Evolutionary conservation across 257 asterid species (phyloP).

Genomic region (Solanum virginianum): DNA sequence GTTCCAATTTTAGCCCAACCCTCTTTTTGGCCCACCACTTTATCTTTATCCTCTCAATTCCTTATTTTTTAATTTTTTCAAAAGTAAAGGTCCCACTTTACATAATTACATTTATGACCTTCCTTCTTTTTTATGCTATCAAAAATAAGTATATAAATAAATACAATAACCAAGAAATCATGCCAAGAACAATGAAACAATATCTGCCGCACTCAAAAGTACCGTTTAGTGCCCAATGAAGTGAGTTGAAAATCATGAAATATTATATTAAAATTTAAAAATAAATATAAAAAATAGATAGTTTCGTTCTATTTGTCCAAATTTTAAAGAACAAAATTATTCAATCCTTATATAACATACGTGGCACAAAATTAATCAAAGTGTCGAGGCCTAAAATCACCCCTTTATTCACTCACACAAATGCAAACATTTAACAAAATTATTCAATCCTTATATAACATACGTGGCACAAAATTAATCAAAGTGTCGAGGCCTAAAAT

Average conservation of each 20-base stretch:
- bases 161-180: too few species aligned
- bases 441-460: not conserved
- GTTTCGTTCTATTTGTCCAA: not conserved
- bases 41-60: not conserved
- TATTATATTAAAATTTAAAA: not conserved
- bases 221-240: not conserved
- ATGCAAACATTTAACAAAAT: too few species aligned
- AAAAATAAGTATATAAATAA: too few species aligned
- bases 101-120: not conserved
- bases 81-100: not conserved
- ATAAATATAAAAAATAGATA: too few species aligned
- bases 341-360: not conserved
- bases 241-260: fast-evolving
- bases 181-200: too few species aligned
- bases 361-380: too few species aligned
- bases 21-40: not conserved
- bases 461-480: too few species aligned
- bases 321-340: not conserved
- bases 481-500: too few species aligned
- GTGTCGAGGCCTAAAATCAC: too few species aligned
- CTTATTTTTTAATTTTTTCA: not conserved
- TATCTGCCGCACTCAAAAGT: not conserved
- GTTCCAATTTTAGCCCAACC: conserved; percentile 7
- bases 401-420: too few species aligned
- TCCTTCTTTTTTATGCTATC: not conserved